Percentiles rank a stretch among this genome's conserved stretches.
Evolutionary conservation across 2,329 filamentous ascomycete species (phyloP).

Genomic region (Colletotrichum tropicicola): DNA sequence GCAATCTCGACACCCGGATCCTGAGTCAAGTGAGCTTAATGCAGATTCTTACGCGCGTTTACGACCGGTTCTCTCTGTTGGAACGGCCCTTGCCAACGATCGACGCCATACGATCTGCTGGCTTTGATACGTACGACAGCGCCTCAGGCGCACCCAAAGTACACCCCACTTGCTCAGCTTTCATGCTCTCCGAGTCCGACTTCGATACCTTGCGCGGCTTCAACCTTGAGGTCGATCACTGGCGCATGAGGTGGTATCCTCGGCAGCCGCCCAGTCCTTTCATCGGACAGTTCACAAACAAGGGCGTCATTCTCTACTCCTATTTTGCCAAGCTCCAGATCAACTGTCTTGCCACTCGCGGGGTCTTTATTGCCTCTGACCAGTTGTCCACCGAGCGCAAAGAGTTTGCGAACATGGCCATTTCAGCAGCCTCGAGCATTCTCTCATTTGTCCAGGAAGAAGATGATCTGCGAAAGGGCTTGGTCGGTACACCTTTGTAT

Average conservation of each 20-base stretch:
- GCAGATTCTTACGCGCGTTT: conserved; percentile 33
- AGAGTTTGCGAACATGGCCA: conserved; percentile 38
- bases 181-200: conserved; percentile 43
- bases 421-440: conserved; percentile 43
- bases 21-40: conserved; percentile 34
- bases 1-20: conserved; percentile 32
- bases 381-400: conserved; percentile 21
- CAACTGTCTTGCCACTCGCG: conserved; percentile 34
- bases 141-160: not conserved
- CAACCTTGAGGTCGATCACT: conserved; percentile 52
- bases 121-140: not conserved
- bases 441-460: conserved; percentile 43
- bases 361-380: not conserved
- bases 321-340: conserved; percentile 45
- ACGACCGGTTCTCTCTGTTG: conserved; percentile 28
- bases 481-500: conserved; percentile 46
- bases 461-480: conserved; percentile 39
- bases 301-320: conserved; percentile 43
- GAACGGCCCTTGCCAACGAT: conserved; percentile 22
- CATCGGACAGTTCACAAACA: conserved; percentile 46
- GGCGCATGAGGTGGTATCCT: conserved; percentile 38
- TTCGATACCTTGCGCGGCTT: conserved; percentile 47
- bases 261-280: conserved; percentile 35
- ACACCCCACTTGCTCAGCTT: not conserved
- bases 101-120: not conserved